phyloP scores from a whole-genome alignment of 768 basidiomycete species.

The Sistotremastrum suecicum region DNA sequence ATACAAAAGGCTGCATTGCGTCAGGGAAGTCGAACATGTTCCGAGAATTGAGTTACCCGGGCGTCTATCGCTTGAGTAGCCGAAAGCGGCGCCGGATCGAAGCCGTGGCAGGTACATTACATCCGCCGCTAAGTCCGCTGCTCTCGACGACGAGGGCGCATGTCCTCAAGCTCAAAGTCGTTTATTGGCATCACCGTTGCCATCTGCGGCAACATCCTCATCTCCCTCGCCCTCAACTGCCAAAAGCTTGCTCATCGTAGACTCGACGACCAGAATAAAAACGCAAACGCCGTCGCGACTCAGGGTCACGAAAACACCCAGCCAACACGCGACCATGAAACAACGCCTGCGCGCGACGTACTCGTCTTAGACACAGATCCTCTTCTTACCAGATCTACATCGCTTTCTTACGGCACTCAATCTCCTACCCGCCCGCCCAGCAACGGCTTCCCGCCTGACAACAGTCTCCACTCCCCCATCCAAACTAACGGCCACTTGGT shows the following conservation, averaged over 20 bases:
- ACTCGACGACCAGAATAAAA: slow-evolving; percentile 20
- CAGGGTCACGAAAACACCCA: background rate
- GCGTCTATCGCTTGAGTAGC: too few species aligned
- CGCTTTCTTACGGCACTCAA: background rate
- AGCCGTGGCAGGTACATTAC: too few species aligned
- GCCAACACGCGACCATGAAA: background rate
- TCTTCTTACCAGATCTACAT: slow-evolving; percentile 3
- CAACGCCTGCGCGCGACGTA: background rate
- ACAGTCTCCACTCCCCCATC: slow-evolving; percentile 8
- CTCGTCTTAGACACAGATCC: slow-evolving; percentile 9
- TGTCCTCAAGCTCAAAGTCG: too few species aligned
- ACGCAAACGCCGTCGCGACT: background rate
- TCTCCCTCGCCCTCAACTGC: slow-evolving; percentile 80
- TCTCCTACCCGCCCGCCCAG: slow-evolving; percentile 7
- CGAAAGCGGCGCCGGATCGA: too few species aligned
- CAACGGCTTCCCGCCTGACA: slow-evolving; percentile 17
- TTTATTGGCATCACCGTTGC: slow-evolving; percentile 73
- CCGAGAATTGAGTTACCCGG: too few species aligned
- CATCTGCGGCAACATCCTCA: slow-evolving; percentile 73
- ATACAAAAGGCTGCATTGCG: too few species aligned
- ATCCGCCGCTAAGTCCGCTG: too few species aligned
- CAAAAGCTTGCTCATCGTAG: slow-evolving; percentile 86
- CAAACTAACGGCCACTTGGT: slow-evolving; percentile 11
- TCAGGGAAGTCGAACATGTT: too few species aligned
- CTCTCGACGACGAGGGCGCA: too few species aligned